Conservation (phyloP, 2,329 filamentous ascomycete genomes). For the Parastagonospora avenae region DNA sequence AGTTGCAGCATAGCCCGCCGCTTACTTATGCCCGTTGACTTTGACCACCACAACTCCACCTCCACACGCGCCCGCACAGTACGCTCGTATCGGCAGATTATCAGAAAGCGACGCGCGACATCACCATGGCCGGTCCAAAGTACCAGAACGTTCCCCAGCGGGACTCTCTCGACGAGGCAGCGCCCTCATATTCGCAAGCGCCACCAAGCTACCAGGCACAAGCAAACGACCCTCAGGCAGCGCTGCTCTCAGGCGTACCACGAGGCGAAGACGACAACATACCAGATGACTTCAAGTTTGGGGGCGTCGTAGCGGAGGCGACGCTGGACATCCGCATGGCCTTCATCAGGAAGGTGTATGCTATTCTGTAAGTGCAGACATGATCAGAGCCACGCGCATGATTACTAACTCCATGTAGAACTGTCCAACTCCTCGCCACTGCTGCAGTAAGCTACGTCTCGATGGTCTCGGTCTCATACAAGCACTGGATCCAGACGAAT, state of each 20-base stretch:
- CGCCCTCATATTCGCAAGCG: conserved; percentile 67
- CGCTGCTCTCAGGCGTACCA: conserved; percentile 67
- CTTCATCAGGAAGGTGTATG: conserved; percentile 96
- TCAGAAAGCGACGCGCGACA: neutral
- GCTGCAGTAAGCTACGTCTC: conserved; percentile 79
- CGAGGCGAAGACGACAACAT: conserved; percentile 87
- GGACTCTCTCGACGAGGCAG: conserved; percentile 76
- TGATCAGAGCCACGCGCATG: neutral
- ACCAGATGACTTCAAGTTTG: conserved; percentile 98
- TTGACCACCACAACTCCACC: neutral
- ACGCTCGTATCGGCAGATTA: neutral
- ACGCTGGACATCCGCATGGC: conserved; percentile 96
- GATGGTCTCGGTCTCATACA: conserved; percentile 83
- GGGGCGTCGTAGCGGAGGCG: conserved; percentile 89
- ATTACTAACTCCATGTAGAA: conserved; percentile 52
- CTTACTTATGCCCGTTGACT: neutral
- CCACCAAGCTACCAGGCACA: conserved; percentile 79
- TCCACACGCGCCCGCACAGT: neutral
- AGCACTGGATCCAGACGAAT: conserved; percentile 83
- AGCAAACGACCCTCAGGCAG: conserved; percentile 61
- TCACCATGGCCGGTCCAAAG: conserved; percentile 74
- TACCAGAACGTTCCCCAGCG: conserved; percentile 83
- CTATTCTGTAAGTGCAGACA: conserved; percentile 70
- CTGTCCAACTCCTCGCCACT: conserved; percentile 89
- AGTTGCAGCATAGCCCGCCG: neutral